A percentile compares a stretch with the other conserved stretches of the same genome.
These are phyloP conservation scores for Spiraea crenata DNA, from an alignment of 331 rosid genomes.

Conservation along the genomic window DNA sequence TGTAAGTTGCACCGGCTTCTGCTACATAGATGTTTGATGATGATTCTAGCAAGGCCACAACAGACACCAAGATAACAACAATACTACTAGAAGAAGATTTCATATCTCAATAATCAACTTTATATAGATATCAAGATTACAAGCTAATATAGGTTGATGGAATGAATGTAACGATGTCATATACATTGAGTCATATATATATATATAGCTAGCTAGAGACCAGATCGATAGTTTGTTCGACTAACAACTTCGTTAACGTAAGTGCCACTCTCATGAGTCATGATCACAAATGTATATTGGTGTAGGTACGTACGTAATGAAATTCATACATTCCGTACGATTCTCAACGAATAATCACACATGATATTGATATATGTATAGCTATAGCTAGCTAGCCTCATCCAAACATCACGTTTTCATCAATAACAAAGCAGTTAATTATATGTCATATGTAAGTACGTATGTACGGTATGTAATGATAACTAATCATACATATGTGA, in stretches of 20 bases:
- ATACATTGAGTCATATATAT: neutral
- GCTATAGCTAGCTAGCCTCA: neutral
- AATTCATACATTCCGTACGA: neutral
- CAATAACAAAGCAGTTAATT: neutral
- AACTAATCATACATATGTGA: no score
- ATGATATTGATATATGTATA: neutral
- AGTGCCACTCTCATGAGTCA: neutral
- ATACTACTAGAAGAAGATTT: neutral
- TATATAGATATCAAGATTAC: no score
- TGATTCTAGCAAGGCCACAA: neutral
- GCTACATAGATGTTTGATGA: neutral
- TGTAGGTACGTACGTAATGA: neutral
- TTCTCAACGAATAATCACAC: neutral
- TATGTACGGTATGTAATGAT: no score
- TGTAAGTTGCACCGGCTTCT: conserved; percentile 7
- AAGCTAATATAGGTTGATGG: neutral
- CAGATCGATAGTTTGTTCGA: neutral
- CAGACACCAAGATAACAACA: neutral
- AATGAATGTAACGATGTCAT: neutral
- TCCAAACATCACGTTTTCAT: neutral
- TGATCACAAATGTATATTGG: neutral
- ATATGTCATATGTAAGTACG: no score
- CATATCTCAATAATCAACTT: no score
- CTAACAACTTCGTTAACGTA: neutral
- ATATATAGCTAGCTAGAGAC: neutral